Evolutionary conservation across 2,329 filamentous ascomycete species (phyloP), one percentile per base, ranked within the genome.

Genomic region (Colletotrichum sublineola): DNA sequence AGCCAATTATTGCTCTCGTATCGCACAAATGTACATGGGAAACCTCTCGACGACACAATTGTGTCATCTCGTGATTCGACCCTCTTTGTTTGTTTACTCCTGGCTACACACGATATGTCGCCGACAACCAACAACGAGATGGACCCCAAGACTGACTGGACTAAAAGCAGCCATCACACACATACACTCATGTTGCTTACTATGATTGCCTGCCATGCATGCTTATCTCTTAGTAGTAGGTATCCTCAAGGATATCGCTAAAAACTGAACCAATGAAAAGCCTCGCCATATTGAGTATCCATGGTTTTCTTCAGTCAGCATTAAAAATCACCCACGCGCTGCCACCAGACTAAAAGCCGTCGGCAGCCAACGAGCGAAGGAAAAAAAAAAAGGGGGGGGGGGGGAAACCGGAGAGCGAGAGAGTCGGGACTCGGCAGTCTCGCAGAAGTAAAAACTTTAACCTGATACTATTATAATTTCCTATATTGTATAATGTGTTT

Each of bases 311-410:
- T 50, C 44, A 40, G 62, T 40, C 71, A 71, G 71, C 68, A 68
- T 71, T 58, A 53, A 68, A 58, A 71, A 68, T 68, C 57, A 58
- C 58, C 46, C 62, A 48, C 62, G 63, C 67, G 46, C 38, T 56
- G 64, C 58, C 58, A 20, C 36, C 33, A 31, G 40, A n/a, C 24
- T 24, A n/a, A 11, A 24, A 62, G 31, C n/a, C 31, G 7, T 38
- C 12, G 18, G 8, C 36, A 42, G 18, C 50, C 48, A 55, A 52
- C 60, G 24, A 24, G 60, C 48, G 15, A 2, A 11, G 5, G 11
- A 46, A 9, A 2, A 46, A 46, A 6, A 36, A 36, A 15, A 7
- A 46, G n/a, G n/a, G n/a, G n/a, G n/a, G n/a, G n/a, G n/a, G n/a
- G n/a, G n/a, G n/a, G n/a, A 20, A 18, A 46, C 18, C 44, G 24